Evolutionary conservation across 352 stramenopile species (phyloP).

Genomic region (Phytophthora fragariae): DNA sequence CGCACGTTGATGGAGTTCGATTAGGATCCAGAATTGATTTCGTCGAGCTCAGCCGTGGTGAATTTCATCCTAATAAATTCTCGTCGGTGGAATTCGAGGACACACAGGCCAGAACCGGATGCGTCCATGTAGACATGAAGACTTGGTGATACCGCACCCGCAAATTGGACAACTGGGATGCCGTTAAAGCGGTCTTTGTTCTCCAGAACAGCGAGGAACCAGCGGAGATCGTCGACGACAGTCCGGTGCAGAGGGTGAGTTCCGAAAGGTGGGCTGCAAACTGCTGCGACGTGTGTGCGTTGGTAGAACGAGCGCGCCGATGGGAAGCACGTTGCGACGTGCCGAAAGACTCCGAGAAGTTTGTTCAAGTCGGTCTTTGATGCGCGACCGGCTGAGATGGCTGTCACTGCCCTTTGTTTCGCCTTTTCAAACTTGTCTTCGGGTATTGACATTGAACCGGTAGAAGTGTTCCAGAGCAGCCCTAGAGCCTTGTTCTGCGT

Average conservation of each 20-base stretch:
- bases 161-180: constrained; percentile 19
- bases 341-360: constrained; percentile 6
- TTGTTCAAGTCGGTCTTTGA: constrained; percentile 5
- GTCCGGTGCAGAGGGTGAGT: background rate
- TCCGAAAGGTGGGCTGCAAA: background rate
- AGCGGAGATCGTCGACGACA: constrained; percentile 6
- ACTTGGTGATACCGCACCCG: background rate
- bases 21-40: background rate
- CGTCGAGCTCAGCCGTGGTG: background rate
- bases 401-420: background rate
- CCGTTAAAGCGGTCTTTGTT: constrained; percentile 4
- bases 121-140: constrained; percentile 37
- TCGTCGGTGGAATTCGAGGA: constrained; percentile 3
- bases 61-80: constrained; percentile 24
- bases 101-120: constrained; percentile 17
- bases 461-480: constrained; percentile 15
- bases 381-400: background rate
- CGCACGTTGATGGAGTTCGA: background rate
- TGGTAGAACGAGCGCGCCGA: constrained; percentile 18
- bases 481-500: constrained; percentile 10
- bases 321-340: constrained; percentile 14
- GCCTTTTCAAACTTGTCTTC: constrained; percentile 12
- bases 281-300: background rate
- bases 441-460: constrained; percentile 12
- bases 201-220: constrained; percentile 7